phyloP scores from a whole-genome alignment of 352 stramenopile genomes.

The Phytophthora chlamydospora region DNA sequence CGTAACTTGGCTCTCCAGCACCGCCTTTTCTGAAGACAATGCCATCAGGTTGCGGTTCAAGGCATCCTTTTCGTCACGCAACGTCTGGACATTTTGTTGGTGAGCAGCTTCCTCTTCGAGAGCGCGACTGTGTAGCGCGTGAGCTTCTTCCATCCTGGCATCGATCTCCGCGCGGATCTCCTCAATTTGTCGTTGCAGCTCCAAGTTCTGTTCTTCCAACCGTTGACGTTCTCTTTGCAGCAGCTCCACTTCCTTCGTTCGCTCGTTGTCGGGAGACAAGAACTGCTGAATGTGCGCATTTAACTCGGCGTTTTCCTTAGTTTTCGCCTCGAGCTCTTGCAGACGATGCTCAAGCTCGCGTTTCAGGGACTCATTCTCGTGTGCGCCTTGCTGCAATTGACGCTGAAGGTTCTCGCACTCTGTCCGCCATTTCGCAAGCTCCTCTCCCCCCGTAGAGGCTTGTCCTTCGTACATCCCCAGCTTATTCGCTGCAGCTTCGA shows the following conservation, averaged over 20 bases:
- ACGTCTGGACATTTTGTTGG: conserved; percentile 50
- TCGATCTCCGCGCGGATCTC: conserved; percentile 46
- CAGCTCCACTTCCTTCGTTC: conserved; percentile 58
- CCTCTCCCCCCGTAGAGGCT: conserved; percentile 33
- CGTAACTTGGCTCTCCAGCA: conserved; percentile 55
- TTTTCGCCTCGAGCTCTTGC: conserved; percentile 56
- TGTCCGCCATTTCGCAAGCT: conserved; percentile 54
- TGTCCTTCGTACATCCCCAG: conserved; percentile 38
- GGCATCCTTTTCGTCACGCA: conserved; percentile 73
- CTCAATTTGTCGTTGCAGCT: conserved; percentile 54
- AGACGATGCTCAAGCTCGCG: conserved; percentile 58
- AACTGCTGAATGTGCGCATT: conserved; percentile 63
- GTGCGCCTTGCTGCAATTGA: conserved; percentile 41
- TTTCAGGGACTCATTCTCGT: conserved; percentile 53
- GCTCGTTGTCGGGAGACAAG: conserved; percentile 58
- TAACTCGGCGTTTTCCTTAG: conserved; percentile 56
- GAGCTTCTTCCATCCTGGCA: conserved; percentile 54
- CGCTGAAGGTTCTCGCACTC: conserved; percentile 57
- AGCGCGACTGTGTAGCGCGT: conserved; percentile 42
- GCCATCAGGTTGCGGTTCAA: conserved; percentile 52
- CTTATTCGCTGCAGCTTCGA: conserved; percentile 59
- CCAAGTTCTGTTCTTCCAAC: conserved; percentile 67
- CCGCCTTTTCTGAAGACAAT: conserved; percentile 55
- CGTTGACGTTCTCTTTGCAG: conserved; percentile 56
- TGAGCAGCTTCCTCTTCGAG: conserved; percentile 59